These are phyloP conservation scores for Phytophthora pluvialis DNA, from an alignment of 352 stramenopile genomes.

Conservation along the genomic window DNA sequence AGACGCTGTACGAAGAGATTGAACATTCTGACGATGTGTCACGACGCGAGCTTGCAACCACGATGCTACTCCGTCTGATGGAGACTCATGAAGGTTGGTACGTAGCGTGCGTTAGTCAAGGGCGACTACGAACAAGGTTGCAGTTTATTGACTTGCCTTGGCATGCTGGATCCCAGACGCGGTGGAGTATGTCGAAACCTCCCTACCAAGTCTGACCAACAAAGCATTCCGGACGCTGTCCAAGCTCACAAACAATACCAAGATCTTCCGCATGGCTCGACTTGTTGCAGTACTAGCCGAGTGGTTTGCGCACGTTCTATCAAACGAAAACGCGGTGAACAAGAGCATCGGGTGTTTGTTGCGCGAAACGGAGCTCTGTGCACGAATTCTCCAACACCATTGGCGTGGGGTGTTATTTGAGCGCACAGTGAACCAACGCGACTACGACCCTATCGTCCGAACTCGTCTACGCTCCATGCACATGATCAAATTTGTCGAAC, in stretches of 20 bases:
- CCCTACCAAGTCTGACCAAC: constrained; percentile 74
- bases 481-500: constrained; percentile 72
- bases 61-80: constrained; percentile 73
- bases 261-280: constrained; percentile 60
- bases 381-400: constrained; percentile 79
- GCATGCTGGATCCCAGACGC: constrained; percentile 38
- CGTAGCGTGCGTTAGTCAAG: not conserved
- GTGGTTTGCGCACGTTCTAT: constrained; percentile 69
- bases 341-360: constrained; percentile 63
- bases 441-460: constrained; percentile 60
- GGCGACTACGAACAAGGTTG: not conserved
- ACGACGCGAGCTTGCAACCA: constrained; percentile 62
- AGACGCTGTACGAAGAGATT: constrained; percentile 75
- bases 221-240: constrained; percentile 75
- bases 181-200: constrained; percentile 68
- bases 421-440: constrained; percentile 44
- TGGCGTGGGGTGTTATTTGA: constrained; percentile 73
- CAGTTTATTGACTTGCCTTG: not conserved
- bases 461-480: constrained; percentile 75
- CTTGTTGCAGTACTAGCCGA: constrained; percentile 63
- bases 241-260: constrained; percentile 53
- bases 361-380: constrained; percentile 68
- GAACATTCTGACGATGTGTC: constrained; percentile 49
- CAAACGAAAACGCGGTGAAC: constrained; percentile 62
- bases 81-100: constrained; percentile 70